Evolutionary conservation across 495 filamentous ascomycete species (phyloP).

Genomic region (Apiosordaria backusii): DNA sequence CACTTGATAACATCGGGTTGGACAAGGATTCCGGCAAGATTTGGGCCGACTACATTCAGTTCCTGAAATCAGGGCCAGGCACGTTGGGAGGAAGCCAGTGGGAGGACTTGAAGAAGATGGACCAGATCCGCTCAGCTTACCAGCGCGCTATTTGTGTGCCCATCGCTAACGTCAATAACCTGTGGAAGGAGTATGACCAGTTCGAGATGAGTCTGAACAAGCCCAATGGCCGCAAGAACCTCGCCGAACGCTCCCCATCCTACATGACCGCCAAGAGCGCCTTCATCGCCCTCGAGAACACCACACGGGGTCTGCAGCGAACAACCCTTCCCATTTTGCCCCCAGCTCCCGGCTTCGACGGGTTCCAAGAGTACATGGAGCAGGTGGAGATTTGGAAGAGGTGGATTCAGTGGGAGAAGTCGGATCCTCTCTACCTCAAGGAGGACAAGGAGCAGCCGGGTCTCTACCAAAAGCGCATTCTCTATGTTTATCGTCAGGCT

Average conservation of each 20-base stretch:
- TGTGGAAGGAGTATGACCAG: conserved; percentile 97
- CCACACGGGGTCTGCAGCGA: conserved; percentile 72
- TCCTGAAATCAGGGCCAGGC: conserved; percentile 82
- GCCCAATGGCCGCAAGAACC: conserved; percentile 80
- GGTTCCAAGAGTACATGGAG: conserved; percentile 75
- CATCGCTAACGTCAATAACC: conserved; percentile 66
- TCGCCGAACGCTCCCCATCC: conserved; percentile 83
- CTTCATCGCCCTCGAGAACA: conserved; percentile 76
- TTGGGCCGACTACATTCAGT: conserved; percentile 91
- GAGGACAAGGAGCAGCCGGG: conserved; percentile 77
- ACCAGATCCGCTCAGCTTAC: conserved; percentile 82
- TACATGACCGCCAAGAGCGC: conserved; percentile 93
- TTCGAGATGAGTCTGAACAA: conserved; percentile 95
- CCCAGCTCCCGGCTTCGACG: conserved; percentile 79
- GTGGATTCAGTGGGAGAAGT: conserved; percentile 94
- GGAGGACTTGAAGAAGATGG: conserved; percentile 98
- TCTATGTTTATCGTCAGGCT: conserved; percentile 91
- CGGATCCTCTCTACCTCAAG: conserved; percentile 79
- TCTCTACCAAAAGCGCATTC: conserved; percentile 68
- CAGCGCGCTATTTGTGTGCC: conserved; percentile 84
- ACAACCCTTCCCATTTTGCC: conserved; percentile 77
- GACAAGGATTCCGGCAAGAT: conserved; percentile 88
- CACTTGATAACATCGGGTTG: conserved; percentile 81
- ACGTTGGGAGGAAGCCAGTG: conserved; percentile 77
- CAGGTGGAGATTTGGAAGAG: conserved; percentile 90